Base-by-base conservation (phyloP, 371 early-diverging fungal genomes). In the Rhizopus arrhizus region DNA sequence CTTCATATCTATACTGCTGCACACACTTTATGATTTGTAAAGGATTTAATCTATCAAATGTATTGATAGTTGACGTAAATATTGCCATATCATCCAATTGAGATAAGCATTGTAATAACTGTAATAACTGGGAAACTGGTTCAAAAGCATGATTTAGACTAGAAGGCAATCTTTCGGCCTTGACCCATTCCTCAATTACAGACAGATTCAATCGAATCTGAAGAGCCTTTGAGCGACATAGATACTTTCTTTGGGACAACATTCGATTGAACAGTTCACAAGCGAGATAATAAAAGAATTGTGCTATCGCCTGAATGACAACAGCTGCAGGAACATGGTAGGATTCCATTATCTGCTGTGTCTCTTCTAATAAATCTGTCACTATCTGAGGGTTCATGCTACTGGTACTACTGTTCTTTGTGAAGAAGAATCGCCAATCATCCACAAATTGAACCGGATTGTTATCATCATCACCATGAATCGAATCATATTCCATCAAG, bases 171-270 rank as follows among this genome's bases (percentile, higher is more conserved):
- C 72, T 70, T 36, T 82, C 77, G 0, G 65, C 66, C 32, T 89
- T 82, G 16, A 91, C 78, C 95, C 95, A 95, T 47, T 93, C 93
- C 64, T 89, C 90, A 12, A 96, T 16, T 5, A 69, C 74, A 0
- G 89, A 85, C 22, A 95, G 53, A 66, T 95, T 97, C 77, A 93
- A 82, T 32, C 91, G 89, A 29, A 95, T 85, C 68, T 89, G 92
- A 53, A 92, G 78, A 0, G 95, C 95, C 46, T 83, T 85, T n/a
- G 89, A 84, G 4, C 95, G 88, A 58, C 88, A 86, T 62, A 91
- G 81, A 40, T 86, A 88, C 45, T 86, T 85, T 59, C 87, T 83
- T 58, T 81, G 83, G 5, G 83, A 71, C 54, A 95, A 62, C 53
- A 97, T 85, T 5, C 83, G 82, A 70, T 96, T 93, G 64, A 96